Evolutionary conservation across 352 stramenopile genomes (phyloP).

Genomic region (Phytophthora boehmeriae): DNA sequence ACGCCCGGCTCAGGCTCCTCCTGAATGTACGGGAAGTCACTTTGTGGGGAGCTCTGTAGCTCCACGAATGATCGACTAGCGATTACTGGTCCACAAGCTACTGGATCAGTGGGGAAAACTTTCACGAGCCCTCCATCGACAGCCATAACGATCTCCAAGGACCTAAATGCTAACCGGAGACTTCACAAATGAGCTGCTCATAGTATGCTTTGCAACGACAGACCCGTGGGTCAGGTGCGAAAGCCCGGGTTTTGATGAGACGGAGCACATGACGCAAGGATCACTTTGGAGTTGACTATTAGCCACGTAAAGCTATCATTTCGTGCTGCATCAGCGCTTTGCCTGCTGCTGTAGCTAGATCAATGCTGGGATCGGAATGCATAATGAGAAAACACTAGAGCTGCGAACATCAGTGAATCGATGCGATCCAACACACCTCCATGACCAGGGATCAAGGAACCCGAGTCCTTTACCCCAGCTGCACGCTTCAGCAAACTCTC

Average conservation of each 20-base stretch:
- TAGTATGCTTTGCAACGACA: too few species aligned
- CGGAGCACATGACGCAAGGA: conserved; percentile 6
- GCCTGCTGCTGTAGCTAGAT: not conserved
- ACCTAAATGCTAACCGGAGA: not conserved
- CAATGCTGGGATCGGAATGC: too few species aligned
- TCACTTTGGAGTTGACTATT: conserved; percentile 8
- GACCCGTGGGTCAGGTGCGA: too few species aligned
- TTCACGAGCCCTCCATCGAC: conserved; percentile 1
- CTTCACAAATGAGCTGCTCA: conserved; percentile 11
- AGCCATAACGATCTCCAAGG: conserved; percentile 7
- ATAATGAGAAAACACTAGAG: too few species aligned
- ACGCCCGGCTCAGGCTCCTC: conserved; percentile 13
- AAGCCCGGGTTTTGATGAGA: too few species aligned
- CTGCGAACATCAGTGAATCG: too few species aligned
- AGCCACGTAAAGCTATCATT: not conserved
- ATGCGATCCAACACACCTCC: too few species aligned
- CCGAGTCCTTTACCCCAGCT: too few species aligned
- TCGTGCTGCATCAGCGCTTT: not conserved
- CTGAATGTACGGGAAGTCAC: conserved; percentile 17
- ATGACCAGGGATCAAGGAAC: too few species aligned
- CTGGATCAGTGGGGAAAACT: not conserved
- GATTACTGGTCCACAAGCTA: not conserved
- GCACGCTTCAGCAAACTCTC: too few species aligned
- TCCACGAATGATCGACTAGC: conserved; percentile 2
- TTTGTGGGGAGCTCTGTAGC: conserved; percentile 14